Base-by-base conservation (phyloP, 2,329 filamentous ascomycete genomes). In the Cyphellophora attinorum region DNA sequence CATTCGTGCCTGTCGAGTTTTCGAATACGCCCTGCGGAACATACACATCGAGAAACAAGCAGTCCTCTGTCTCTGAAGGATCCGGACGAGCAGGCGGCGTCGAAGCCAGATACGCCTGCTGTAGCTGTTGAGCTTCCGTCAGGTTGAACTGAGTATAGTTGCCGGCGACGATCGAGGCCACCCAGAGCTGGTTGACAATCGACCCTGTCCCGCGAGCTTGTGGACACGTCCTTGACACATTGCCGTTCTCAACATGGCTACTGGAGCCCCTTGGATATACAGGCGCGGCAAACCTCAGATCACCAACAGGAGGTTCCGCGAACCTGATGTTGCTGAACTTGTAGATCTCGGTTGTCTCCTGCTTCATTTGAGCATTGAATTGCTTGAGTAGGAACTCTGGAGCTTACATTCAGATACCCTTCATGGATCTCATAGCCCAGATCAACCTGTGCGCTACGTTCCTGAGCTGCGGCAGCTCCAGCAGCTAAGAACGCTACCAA, bases 261-360 rank as follows among this genome's bases (percentile, higher is more conserved):
- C 67, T 59, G 44, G 70, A 62, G 29, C 52, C 44, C 5, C 52
- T 52, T 3, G 67, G 65, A 6, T 55, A 44, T 14, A 56, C 53
- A 3, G 72, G 70, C 18, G 63, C 60, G 12, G 58, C 58, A 42
- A 72, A 75, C 15, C 72, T 58, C 29, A 71, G 50, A 11, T 69
- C 47, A 6, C 66, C 70, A 2, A 67, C 41, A 1, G 72, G 71
- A 11, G 72, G 62, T 16, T 66, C 65, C 5, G 68, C 72, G 50
- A 67, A 76, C 28, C 70, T 63, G 41, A 75, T 72, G 45, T 75
- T 73, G 34, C 56, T 64, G 53, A 75, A 75, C 41, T 66, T 70
- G 52, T 71, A 74, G 41, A 65, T 57, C 14, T 56, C 51, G n/a
- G 51, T 52, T 1, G 61, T 54, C 38, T 55, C n/a, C n/a, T n/a